Conservation (phyloP, 164 flowering plant species). For the grape (Vitis vinifera) region DNA sequence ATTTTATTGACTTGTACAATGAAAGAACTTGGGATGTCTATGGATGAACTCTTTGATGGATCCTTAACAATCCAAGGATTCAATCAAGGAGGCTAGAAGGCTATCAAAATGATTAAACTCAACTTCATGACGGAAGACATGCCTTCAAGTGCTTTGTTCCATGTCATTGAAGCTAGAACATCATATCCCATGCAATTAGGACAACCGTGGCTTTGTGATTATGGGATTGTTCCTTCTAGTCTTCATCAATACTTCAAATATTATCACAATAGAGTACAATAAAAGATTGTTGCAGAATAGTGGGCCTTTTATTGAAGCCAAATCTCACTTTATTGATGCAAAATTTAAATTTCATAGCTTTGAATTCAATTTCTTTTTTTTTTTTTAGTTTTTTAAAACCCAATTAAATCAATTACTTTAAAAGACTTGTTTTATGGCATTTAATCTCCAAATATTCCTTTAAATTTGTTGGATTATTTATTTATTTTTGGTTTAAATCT, state of each 20-base stretch:
- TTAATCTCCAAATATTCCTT: no score
- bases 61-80: neutral
- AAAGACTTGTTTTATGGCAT: no score
- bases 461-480: no score
- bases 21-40: no score
- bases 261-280: neutral
- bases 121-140: neutral
- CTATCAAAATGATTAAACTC: neutral
- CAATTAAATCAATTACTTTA: no score
- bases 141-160: neutral
- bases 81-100: constrained; percentile 2
- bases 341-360: neutral
- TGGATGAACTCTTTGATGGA: neutral
- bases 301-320: constrained; percentile 7
- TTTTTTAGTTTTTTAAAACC: no score
- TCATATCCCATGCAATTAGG: constrained; percentile 4
- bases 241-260: constrained; percentile 14
- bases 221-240: neutral
- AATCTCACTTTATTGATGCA: constrained; percentile 10
- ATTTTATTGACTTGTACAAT: neutral
- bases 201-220: constrained; percentile 6
- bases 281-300: neutral
- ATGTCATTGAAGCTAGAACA: constrained; percentile 7
- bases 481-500: no score
- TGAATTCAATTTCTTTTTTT: no score